These are phyloP conservation scores for Mycothermus thermophilus DNA, from an alignment of 495 filamentous ascomycete genomes.

Conservation along the genomic window DNA sequence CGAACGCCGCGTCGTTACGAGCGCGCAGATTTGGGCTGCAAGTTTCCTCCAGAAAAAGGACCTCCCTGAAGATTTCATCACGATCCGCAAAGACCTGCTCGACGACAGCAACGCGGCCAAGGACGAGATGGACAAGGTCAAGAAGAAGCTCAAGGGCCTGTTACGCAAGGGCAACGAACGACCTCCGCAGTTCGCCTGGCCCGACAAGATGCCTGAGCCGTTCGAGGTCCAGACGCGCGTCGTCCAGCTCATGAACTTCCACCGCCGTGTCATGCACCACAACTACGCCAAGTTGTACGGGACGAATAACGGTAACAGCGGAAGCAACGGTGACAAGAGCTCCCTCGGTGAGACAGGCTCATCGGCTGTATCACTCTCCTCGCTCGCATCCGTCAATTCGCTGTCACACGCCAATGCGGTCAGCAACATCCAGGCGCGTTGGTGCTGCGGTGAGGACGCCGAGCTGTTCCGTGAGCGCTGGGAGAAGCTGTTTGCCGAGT, in stretches of 20 bases:
- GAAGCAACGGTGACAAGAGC: constrained; percentile 31
- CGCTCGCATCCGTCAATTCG: constrained; percentile 28
- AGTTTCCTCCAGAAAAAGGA: constrained; percentile 83
- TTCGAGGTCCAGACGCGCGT: constrained; percentile 81
- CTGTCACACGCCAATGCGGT: constrained; percentile 45
- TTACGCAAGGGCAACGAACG: constrained; percentile 76
- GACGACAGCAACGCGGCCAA: constrained; percentile 99
- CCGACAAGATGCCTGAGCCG: constrained; percentile 86
- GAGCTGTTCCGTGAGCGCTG: constrained; percentile 91
- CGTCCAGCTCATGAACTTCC: constrained; percentile 93
- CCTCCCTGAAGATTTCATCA: constrained; percentile 66
- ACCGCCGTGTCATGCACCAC: constrained; percentile 81
- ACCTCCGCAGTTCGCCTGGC: constrained; percentile 93
- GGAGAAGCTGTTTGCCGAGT: constrained; percentile 97
- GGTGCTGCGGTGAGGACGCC: constrained; percentile 93
- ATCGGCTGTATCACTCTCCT: constrained; percentile 11
- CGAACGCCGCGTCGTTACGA: constrained; percentile 84
- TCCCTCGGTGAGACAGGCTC: constrained; percentile 16
- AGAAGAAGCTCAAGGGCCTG: constrained; percentile 92
- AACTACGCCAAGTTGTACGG: constrained; percentile 71
- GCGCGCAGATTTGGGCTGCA: constrained; percentile 90
- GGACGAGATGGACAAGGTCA: constrained; percentile 98
- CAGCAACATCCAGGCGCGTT: constrained; percentile 65
- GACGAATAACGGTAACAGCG: constrained; percentile 42
- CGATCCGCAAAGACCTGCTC: constrained; percentile 81